A percentile compares a stretch with the other conserved stretches of the same genome.
Evolutionary conservation across 495 filamentous ascomycete genomes (phyloP).

Genomic region (Lindgomyces ingoldianus): DNA sequence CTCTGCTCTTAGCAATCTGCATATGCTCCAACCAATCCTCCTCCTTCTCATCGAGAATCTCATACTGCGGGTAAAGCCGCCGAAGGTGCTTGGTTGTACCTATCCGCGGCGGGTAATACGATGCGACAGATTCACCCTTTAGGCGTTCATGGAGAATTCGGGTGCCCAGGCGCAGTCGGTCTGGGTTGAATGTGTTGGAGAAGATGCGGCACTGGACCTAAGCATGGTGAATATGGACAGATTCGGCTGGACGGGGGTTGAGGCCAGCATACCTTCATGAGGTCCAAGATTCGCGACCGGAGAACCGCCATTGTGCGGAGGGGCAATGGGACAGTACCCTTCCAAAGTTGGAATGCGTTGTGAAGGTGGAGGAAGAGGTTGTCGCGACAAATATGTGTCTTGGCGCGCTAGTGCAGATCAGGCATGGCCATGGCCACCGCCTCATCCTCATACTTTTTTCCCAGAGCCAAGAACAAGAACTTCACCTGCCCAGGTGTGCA

Average conservation of each 20-base stretch:
- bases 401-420: constrained; percentile 14
- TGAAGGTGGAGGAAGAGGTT: constrained; percentile 5
- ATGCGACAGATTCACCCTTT: constrained; percentile 70
- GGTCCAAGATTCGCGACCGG: constrained; percentile 69
- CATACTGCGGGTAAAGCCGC: constrained; percentile 61
- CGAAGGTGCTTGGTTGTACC: constrained; percentile 68
- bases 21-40: constrained; percentile 78
- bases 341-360: neutral
- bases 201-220: constrained; percentile 91
- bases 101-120: constrained; percentile 81
- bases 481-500: no score
- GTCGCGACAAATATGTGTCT: neutral
- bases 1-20: constrained; percentile 54
- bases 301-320: constrained; percentile 65
- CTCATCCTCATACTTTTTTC: neutral
- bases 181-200: constrained; percentile 85
- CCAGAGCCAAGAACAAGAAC: no score
- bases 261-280: constrained; percentile 65
- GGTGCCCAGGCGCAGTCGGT: constrained; percentile 75
- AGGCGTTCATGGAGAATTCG: constrained; percentile 84
- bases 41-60: constrained; percentile 70
- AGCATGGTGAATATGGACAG: constrained; percentile 1
- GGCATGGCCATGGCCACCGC: neutral
- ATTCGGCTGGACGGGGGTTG: neutral
- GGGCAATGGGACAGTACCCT: neutral